These are phyloP conservation scores for Claviceps humidiphila DNA, from an alignment of 2,329 filamentous ascomycete genomes.

Conservation along the genomic window DNA sequence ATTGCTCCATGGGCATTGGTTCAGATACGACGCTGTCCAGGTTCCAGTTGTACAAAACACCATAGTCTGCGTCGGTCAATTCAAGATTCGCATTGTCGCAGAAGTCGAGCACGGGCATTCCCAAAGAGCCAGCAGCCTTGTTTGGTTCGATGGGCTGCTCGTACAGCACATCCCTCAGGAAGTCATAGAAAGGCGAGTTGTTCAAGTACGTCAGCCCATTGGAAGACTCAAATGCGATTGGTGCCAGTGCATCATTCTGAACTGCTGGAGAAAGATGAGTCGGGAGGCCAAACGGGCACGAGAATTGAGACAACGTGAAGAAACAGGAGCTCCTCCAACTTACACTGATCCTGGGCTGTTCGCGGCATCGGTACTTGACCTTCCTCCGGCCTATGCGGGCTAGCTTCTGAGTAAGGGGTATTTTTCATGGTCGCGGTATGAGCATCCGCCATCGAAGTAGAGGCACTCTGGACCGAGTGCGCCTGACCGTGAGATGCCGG, in stretches of 20 bases:
- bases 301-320: not conserved
- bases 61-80: slow-evolving; percentile 39
- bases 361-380: slow-evolving; percentile 23
- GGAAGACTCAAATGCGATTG: not conserved
- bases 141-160: slow-evolving; percentile 26
- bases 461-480: slow-evolving; percentile 1
- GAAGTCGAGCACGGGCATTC: slow-evolving; percentile 34
- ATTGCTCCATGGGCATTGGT: slow-evolving; percentile 11
- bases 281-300: not conserved
- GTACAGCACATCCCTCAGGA: slow-evolving; percentile 37
- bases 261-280: slow-evolving; percentile 1
- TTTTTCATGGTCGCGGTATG: slow-evolving; percentile 11
- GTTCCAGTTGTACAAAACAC: slow-evolving; percentile 36
- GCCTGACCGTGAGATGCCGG: slow-evolving; percentile 12
- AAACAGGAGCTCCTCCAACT: not conserved
- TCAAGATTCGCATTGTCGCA: slow-evolving; percentile 36
- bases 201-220: slow-evolving; percentile 15
- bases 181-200: slow-evolving; percentile 33
- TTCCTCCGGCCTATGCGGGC: slow-evolving; percentile 17
- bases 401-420: slow-evolving; percentile 14
- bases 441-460: slow-evolving; percentile 9
- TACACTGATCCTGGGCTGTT: slow-evolving; percentile 17
- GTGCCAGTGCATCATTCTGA: slow-evolving; percentile 1
- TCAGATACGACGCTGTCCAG: slow-evolving; percentile 21
- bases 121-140: slow-evolving; percentile 26